phyloP scores from a whole-genome alignment of 1,284 basidiomycete species.

The Microbotryum saponariae region DNA sequence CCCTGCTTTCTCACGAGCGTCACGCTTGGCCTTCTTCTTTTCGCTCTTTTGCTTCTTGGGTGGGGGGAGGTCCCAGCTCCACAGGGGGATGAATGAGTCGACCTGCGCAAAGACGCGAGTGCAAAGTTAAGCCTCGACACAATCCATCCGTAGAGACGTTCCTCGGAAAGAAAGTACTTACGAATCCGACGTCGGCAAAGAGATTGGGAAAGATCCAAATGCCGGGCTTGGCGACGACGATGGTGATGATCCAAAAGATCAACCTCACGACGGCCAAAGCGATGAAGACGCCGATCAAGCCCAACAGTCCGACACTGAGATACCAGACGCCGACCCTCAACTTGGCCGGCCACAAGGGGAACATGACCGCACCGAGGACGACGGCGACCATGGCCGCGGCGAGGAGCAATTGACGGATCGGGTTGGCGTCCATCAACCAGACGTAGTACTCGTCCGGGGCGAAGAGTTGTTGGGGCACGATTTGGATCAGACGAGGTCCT shows the following conservation, averaged over 20 bases:
- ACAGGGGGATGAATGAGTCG: slow-evolving; percentile 93
- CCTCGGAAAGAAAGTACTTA: slow-evolving; percentile 48
- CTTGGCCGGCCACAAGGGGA: slow-evolving; percentile 91
- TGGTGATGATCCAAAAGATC: slow-evolving; percentile 89
- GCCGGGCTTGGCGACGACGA: slow-evolving; percentile 75
- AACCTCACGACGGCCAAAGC: slow-evolving; percentile 82
- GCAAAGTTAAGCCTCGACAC: neutral
- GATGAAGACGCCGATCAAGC: slow-evolving; percentile 85
- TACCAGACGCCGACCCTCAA: slow-evolving; percentile 97
- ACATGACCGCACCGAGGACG: slow-evolving; percentile 97
- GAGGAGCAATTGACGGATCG: slow-evolving; percentile 72
- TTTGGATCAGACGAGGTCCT: slow-evolving; percentile 62
- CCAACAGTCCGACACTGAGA: slow-evolving; percentile 77
- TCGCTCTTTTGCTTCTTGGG: slow-evolving; percentile 53
- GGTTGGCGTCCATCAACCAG: slow-evolving; percentile 85
- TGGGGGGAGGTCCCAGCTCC: slow-evolving; percentile 91
- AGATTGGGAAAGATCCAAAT: slow-evolving; percentile 99
- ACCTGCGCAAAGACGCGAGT: slow-evolving; percentile 51
- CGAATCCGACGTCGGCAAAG: slow-evolving; percentile 97
- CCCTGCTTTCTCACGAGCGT: slow-evolving; percentile 53
- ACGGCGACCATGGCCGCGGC: slow-evolving; percentile 84
- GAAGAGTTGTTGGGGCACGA: slow-evolving; percentile 74
- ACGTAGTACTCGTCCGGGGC: slow-evolving; percentile 74
- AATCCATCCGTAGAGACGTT: neutral
- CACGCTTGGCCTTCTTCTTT: slow-evolving; percentile 39